Evolutionary conservation across 805 yeast genomes (phyloP), one percentile per base, ranked within the genome.

Genomic region (Schizosaccharomyces octosporus): DNA sequence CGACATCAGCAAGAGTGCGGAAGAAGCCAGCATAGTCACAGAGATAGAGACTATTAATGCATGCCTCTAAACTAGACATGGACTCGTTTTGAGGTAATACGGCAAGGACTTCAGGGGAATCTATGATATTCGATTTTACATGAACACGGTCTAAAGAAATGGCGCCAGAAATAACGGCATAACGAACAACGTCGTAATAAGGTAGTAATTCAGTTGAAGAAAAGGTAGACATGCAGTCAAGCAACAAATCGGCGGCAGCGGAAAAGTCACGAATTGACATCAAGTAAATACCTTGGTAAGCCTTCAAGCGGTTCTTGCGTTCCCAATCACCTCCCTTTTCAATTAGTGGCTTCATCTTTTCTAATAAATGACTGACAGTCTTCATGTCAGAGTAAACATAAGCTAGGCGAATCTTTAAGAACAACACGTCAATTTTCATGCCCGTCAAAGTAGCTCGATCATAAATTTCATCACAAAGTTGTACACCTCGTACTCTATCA

Each of bases 301-400:
- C 86, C 75, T 93, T 93, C 76, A 80, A 87, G 66, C 96, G 76
- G 74, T 93, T 93, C 69, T 95, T 82, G 72, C 98, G 85, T 74
- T 93, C 98, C 98, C 98, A 93, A 72, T 93, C 98, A 64, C 98
- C 98, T 62, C 97, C 98, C 68, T 87, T 85, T 68, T 90, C 97
- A 68, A 93, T 87, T 70, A 87, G 78, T 29, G 64, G 63, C 27
- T n/a, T 21, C 21, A 84, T 81, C 66, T 82, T 82, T 62, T 84
- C 90, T 65, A 93, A 78, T 68, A 83, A 83, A 66, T 81, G 81
- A 63, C 82, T 79, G 57, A 85, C 83, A 65, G 80, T 80, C 5
- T 74, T 72, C 69, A 81, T 82, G 72, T 93, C 95, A 68, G 83
- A 82, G 71, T 79, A 90, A 71, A 93, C 88, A 67, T 88, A 83